Percentiles rank a stretch among this genome's conserved stretches.
Evolutionary conservation across 768 basidiomycete genomes (phyloP).

Genomic region (Albatrellus ellisii): DNA sequence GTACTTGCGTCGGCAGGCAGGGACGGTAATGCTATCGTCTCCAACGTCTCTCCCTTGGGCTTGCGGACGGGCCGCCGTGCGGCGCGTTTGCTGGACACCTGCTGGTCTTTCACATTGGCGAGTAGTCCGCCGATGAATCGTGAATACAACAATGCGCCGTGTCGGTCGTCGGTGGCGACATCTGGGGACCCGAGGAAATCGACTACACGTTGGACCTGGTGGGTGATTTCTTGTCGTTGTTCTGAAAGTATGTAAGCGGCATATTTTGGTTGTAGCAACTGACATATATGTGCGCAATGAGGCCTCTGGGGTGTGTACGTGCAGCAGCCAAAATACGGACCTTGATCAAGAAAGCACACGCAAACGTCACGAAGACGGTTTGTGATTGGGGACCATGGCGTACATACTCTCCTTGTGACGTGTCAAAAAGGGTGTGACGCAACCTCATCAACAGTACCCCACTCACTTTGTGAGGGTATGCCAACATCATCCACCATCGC

Average conservation of each 20-base stretch:
- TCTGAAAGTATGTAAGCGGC: constrained; percentile 14
- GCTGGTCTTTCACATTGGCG: constrained; percentile 6
- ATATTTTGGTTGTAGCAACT: constrained; percentile 20
- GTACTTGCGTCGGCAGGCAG: background rate
- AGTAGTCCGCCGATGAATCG: constrained; percentile 20
- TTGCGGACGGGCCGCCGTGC: background rate
- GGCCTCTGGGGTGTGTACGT: background rate
- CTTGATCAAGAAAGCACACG: constrained; percentile 21
- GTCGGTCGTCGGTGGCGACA: constrained; percentile 21
- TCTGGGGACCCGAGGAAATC: constrained; percentile 17
- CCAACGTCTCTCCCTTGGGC: background rate
- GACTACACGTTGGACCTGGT: constrained; percentile 14
- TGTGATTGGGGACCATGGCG: constrained; percentile 20
- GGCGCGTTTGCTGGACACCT: background rate
- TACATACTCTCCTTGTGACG: constrained; percentile 13
- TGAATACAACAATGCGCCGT: constrained; percentile 20
- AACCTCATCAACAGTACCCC: background rate
- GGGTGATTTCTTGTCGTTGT: constrained; percentile 16
- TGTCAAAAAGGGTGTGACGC: background rate
- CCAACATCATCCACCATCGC: constrained; percentile 48
- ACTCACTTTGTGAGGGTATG: constrained; percentile 40
- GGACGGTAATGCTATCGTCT: background rate
- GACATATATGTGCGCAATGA: background rate
- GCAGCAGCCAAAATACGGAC: background rate
- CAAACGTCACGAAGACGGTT: constrained; percentile 21